Conservation (phyloP, 768 basidiomycete genomes). For the Mycena chlorophos region DNA sequence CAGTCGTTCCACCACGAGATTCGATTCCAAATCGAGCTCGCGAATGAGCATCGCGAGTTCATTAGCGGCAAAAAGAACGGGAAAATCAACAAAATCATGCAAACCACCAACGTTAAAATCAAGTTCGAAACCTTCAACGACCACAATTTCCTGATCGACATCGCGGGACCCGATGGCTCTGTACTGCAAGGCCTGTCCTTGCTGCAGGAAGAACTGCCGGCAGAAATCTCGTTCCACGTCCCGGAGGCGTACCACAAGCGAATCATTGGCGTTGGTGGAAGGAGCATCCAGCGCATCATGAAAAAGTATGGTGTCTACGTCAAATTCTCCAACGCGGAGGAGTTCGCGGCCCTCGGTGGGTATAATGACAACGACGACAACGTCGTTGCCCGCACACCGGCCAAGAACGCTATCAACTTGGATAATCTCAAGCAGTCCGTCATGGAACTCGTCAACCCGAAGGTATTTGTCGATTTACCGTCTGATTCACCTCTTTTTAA, state of each 20-base stretch:
- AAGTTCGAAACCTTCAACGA: conserved; percentile 99
- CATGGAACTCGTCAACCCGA: conserved; percentile 96
- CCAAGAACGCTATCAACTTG: conserved; percentile 94
- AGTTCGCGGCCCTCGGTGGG: conserved; percentile 91
- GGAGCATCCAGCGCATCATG: conserved; percentile 99
- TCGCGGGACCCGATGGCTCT: conserved; percentile 80
- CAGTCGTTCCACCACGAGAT: conserved; percentile 98
- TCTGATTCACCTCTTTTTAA: conserved; percentile 3
- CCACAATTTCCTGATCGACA: conserved; percentile 91
- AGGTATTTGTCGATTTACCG: conserved; percentile 50
- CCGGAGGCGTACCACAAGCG: conserved; percentile 98
- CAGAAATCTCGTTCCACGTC: conserved; percentile 98
- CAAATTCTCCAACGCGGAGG: conserved; percentile 97
- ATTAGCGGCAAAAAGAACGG: conserved; percentile 99
- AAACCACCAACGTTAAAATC: conserved; percentile 94
- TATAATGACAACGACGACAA: conserved; percentile 98
- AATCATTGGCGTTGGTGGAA: conserved; percentile 96
- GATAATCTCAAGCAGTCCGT: conserved; percentile 94
- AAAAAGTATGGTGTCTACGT: conserved; percentile 99
- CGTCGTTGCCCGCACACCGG: conserved; percentile 95
- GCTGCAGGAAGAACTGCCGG: conserved; percentile 95
- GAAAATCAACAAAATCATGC: conserved; percentile 99
- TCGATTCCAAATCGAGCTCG: conserved; percentile 95
- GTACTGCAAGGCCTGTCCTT: conserved; percentile 86
- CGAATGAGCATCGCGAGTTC: conserved; percentile 97